Evolutionary conservation across 1,284 basidiomycete species (phyloP).

Genomic region (Spongispora temasekensis): DNA sequence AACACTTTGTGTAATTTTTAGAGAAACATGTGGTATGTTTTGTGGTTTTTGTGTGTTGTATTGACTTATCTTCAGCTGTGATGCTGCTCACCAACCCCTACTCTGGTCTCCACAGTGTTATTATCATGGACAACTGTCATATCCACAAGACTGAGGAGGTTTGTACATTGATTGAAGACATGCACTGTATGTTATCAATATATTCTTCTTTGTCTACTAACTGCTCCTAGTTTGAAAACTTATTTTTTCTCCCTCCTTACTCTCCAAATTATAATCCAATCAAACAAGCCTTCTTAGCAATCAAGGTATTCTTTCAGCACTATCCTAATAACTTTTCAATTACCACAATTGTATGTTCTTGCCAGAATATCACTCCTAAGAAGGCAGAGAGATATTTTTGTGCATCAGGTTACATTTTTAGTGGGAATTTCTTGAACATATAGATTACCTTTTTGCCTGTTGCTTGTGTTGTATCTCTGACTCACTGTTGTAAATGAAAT

Average conservation of each 20-base stretch:
- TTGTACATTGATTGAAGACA: not conserved
- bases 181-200: not conserved
- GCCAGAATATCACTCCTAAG: too few relatives aligned
- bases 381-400: too few relatives aligned
- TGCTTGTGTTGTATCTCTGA: not conserved
- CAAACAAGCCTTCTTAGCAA: not conserved
- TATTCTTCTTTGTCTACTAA: not conserved
- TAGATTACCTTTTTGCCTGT: too few relatives aligned
- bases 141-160: not conserved
- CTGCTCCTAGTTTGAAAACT: not conserved
- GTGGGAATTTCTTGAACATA: too few relatives aligned
- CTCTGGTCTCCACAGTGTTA: not conserved
- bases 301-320: not conserved
- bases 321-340: not conserved
- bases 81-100: not conserved
- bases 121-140: not conserved
- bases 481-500: too few relatives aligned
- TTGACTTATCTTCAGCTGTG: not conserved
- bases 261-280: not conserved
- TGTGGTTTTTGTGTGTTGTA: not conserved
- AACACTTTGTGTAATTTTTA: too few relatives aligned
- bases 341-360: not conserved
- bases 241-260: not conserved
- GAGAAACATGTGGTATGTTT: too few relatives aligned
- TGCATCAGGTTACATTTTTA: not conserved